phyloP scores from a whole-genome alignment of 2,329 filamentous ascomycete species.

The Alternaria longipes region DNA sequence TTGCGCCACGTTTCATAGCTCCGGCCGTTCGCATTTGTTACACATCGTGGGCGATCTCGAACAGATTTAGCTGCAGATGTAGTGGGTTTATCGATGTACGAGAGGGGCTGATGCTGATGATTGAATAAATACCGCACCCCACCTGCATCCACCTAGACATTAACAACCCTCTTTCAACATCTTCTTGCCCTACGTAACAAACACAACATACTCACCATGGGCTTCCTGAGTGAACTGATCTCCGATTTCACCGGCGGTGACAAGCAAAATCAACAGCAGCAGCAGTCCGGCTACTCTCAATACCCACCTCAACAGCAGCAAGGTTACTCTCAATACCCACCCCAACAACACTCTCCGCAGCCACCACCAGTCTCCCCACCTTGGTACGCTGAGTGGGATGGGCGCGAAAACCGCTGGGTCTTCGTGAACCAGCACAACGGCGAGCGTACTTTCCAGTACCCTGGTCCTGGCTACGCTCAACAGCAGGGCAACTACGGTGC shows the following conservation, averaged over 20 bases:
- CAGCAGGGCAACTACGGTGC: slow-evolving; percentile 30
- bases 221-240: slow-evolving; percentile 31
- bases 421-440: slow-evolving; percentile 39
- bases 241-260: slow-evolving; percentile 26
- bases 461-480: slow-evolving; percentile 33
- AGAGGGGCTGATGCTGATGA: neutral
- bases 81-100: neutral
- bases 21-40: slow-evolving; percentile 15
- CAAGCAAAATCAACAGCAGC: neutral
- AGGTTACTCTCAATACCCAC: slow-evolving; percentile 16
- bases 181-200: neutral
- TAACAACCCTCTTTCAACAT: neutral
- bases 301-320: slow-evolving; percentile 14
- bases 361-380: slow-evolving; percentile 40
- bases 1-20: slow-evolving; percentile 17
- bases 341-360: slow-evolving; percentile 22
- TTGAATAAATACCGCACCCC: slow-evolving; percentile 23
- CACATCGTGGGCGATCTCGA: slow-evolving; percentile 10
- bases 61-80: slow-evolving; percentile 9
- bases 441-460: slow-evolving; percentile 36
- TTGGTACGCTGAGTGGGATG: slow-evolving; percentile 37
- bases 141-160: neutral
- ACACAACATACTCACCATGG: slow-evolving; percentile 25
- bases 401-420: slow-evolving; percentile 34
- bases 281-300: slow-evolving; percentile 12